Evolutionary conservation across 148 eudicot species (phyloP), one percentile per base, ranked within the genome.

Genomic region (Heliosperma pusillum): DNA sequence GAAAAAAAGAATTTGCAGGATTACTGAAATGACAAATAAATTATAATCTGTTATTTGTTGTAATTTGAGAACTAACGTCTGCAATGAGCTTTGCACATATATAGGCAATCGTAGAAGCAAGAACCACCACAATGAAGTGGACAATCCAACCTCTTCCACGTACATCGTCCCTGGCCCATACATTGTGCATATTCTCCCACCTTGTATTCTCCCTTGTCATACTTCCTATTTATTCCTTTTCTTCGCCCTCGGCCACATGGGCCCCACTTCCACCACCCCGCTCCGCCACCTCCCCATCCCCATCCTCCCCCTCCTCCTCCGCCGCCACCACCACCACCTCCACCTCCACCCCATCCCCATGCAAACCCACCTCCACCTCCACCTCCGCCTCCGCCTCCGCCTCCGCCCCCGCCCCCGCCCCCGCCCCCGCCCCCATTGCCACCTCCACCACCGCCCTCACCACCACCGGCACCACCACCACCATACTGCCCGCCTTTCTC

Each of bases 41-140:
- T 36, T 36, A 36, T 36, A 36, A 0, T 6, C 0, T 36, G n/a
- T n/a, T n/a, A n/a, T n/a, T n/a, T n/a, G 53, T 67, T 15, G 5
- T 21, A 67, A 21, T 9, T 20, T 20, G 15, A 57, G 3, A 9
- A 36, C 45, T 42, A 78, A 16, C 70, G 70, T 29, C 25, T 33
- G 33, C 82, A 79, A 69, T 89, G 91, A 71, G 97, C 87, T 74
- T 91, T 88, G 85, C 97, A 91, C 93, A 86, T 86, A 30, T 83
- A 36, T 20, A 22, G 64, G 76, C 93, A 91, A 77, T 91, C 97
- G 62, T 89, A 91, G 76, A 81, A 89, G 74, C 97, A 91, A 68
- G 80, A 77, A 0, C 97, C 91, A 17, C 90, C 90, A 45, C 97
- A 91, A 66, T 91, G 97, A 71, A 91, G 88, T 24, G 97, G 97